Evolutionary conservation across 1,284 basidiomycete species (phyloP), one percentile per base, ranked within the genome.

Genomic region (Stygiomarasmius scandens): DNA sequence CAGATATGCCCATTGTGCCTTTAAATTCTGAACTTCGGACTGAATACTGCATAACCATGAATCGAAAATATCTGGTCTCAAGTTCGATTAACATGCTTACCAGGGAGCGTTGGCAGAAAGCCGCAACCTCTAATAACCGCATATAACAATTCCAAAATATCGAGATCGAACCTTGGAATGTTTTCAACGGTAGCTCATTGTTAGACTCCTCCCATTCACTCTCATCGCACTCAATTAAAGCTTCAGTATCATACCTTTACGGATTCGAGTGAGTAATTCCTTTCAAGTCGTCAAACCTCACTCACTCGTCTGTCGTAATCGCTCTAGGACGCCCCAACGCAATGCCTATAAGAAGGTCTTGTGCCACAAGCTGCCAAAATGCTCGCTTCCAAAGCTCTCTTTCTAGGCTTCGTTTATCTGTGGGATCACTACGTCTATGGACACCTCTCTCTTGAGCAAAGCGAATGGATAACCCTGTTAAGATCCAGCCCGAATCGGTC

Each of bases 371-470:
- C 19, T 63, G 89, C 92, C 92, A 94, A 70, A 94, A 95, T 2
- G 84, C 87, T 2, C 92, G 82, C 62, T 87, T 90, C 81, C 86
- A 90, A 19, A 90, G 71, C 60, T 93, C 90, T 50, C 86, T 41
- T 16, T 41, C 38, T 4, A 41, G 8, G 5, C 8, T 41, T 4
- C 8, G 38, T 19, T 41, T 41, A 4, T 8, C 6, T 9, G 4
- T 5, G 11, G 6, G 8, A 41, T 8, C 16, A 16, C 8, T 6
- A 41, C 38, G 38, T 3, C 70, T 55, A 52, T 71, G 69, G 4
- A 66, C 63, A 10, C 70, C 70, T 10, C 70, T 65, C 36, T 71
- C 70, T 29, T 66, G 58, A 1, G 78, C 76, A 24, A 79, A 69
- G 4, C 82, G 77, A 43, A 85, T 70, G 43, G 56, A 55, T 22